Evolutionary conservation across 371 early-diverging fungal genomes (phyloP).

Genomic region (Actinomucor elegans): DNA sequence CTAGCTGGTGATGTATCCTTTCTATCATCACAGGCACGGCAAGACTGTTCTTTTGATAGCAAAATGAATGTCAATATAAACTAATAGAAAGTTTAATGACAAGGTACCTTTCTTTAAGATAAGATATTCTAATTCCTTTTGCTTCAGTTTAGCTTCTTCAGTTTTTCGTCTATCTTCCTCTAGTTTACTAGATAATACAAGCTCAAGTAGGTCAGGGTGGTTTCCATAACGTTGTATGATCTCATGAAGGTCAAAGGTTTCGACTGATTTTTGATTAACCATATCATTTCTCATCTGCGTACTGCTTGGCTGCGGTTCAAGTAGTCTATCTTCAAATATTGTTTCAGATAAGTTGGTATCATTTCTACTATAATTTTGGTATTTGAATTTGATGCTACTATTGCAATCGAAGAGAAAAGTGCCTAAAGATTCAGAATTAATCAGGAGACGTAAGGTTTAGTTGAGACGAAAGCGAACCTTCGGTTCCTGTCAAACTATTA

Average conservation of each 20-base stretch:
- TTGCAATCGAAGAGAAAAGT: not conserved
- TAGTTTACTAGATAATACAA: slow-evolving; percentile 49
- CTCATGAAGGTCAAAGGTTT: slow-evolving; percentile 27
- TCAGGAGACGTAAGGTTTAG: not conserved
- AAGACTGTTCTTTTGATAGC: no score
- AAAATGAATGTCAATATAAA: no score
- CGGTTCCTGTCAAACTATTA: no score
- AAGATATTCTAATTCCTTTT: slow-evolving; percentile 38
- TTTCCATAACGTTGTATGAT: slow-evolving; percentile 36
- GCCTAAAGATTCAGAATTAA: not conserved
- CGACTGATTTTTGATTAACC: not conserved
- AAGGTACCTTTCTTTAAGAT: slow-evolving; percentile 6
- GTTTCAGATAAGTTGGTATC: no score
- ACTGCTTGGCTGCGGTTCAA: no score
- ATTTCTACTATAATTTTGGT: not conserved
- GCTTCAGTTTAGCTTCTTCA: slow-evolving; percentile 48
- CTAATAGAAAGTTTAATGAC: no score
- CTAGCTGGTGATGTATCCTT: no score
- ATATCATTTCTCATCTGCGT: no score
- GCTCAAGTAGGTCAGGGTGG: slow-evolving; percentile 43
- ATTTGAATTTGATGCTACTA: not conserved
- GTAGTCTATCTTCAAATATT: no score
- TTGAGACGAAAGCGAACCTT: no score
- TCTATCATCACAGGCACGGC: no score
- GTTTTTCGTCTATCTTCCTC: slow-evolving; percentile 51